Evolutionary conservation across 768 basidiomycete species (phyloP), one percentile per base, ranked within the genome.

Genomic region (Nevesoporus exiguus): DNA sequence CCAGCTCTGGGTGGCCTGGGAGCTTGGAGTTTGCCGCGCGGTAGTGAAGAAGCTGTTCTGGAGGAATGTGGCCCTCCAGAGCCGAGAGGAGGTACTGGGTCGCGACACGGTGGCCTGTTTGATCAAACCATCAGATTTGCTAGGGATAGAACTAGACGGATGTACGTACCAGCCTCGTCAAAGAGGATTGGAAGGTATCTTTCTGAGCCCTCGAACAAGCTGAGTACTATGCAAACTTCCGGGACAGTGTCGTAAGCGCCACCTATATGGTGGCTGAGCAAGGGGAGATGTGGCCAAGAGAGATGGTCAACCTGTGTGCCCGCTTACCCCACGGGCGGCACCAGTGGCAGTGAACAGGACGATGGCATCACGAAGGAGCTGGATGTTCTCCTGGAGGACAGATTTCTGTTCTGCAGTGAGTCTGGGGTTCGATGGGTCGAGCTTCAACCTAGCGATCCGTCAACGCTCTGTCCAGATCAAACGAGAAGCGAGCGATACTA

Each of bases 1-100:
- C 92, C 7, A 93, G 77, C 72, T 93, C 92, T 14, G 92, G 92
- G 64, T 94, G 92, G 14, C 91, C 92, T 3, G 92, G 92, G 31
- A 94, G 85, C 63, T 88, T 86, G 31, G 90, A 87, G 71, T 92
- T 80, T 53, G 92, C 92, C 64, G 84, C 87, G 47, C 92, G 88
- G 71, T 94, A 94, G 66, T 87, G 86, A 4, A 94, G 72, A 44
- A 94, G 82, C 34, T 93, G 88, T 62, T 89, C 88, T 2, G 79
- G 73, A 11, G 89, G 82, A 31, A 93, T 52, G 24, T 81, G 67
- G 0, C 90, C 90, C 31, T 91, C 84, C 13, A 93, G 76, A 0
- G 86, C 90, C 31, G 91, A 77, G 29, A 93, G 80, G 30, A 94
- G 77, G 69, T 93, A 94, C 66, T 94, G 92, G 0, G 90, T 93